phyloP scores from a whole-genome alignment of 306 rosid genomes.

The Trichosanthes truncata region DNA sequence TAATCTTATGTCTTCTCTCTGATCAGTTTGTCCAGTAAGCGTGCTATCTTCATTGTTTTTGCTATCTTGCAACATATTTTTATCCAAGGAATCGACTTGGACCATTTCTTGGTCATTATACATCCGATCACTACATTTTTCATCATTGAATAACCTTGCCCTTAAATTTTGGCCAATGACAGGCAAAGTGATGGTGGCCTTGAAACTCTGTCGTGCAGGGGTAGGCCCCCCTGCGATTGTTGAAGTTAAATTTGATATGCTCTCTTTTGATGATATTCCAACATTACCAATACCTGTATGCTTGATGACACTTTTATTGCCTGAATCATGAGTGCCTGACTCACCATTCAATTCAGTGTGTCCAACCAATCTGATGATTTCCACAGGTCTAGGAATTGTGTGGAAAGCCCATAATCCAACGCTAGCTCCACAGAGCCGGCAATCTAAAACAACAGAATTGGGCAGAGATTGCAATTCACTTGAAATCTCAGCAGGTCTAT shows the following conservation, averaged over 20 bases:
- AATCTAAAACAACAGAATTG: constrained; percentile 74
- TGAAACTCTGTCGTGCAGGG: constrained; percentile 78
- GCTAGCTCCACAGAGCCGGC: constrained; percentile 85
- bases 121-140: constrained; percentile 30
- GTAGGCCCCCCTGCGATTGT: constrained; percentile 99
- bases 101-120: constrained; percentile 18
- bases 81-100: constrained; percentile 26
- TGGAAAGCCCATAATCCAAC: constrained; percentile 89
- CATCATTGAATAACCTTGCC: constrained; percentile 58
- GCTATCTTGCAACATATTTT: constrained; percentile 19
- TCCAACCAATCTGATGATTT: constrained; percentile 66
- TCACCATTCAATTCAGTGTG: constrained; percentile 36
- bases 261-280: constrained; percentile 34
- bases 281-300: constrained; percentile 21
- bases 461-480: constrained; percentile 41
- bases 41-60: constrained; percentile 11
- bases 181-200: constrained; percentile 75
- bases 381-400: constrained; percentile 51
- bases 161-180: constrained; percentile 74
- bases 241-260: constrained; percentile 39
- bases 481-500: constrained; percentile 28
- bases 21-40: constrained; percentile 21
- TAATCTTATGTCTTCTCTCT: background rate
- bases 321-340: constrained; percentile 22
- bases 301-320: constrained; percentile 22